Conservation (phyloP, 495 filamentous ascomycete species). For the Viridothelium virens region DNA sequence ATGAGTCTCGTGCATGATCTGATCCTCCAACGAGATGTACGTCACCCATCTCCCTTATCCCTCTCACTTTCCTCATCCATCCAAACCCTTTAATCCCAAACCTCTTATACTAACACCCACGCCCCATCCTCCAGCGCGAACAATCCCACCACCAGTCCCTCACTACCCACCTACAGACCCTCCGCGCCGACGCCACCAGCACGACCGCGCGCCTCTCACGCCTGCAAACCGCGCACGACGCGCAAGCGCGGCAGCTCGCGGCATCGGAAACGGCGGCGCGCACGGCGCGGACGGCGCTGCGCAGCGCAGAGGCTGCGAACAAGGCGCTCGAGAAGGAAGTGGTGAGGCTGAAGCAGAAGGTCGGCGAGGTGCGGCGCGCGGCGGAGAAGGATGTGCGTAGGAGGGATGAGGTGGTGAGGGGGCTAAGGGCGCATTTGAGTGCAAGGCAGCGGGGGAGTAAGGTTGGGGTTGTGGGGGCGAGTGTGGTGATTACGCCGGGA, state of each 20-base stretch:
- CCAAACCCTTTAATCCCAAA: not conserved
- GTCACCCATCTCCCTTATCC: conserved; percentile 27
- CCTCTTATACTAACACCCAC: not conserved
- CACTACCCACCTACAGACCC: conserved; percentile 65
- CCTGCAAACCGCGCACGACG: conserved; percentile 61
- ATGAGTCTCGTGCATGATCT: conserved; percentile 92
- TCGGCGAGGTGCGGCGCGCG: not conserved
- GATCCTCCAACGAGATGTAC: conserved; percentile 72
- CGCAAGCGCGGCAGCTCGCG: conserved; percentile 66
- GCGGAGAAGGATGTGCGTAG: conserved; percentile 81
- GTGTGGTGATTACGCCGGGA: conserved; percentile 47
- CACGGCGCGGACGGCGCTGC: conserved; percentile 57
- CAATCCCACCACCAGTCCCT: conserved; percentile 74
- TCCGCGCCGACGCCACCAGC: conserved; percentile 54
- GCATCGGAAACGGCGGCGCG: conserved; percentile 67
- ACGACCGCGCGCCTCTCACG: conserved; percentile 37
- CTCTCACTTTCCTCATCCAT: not conserved
- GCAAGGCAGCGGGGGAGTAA: conserved; percentile 41
- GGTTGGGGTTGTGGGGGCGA: conserved; percentile 43
- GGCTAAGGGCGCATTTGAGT: conserved; percentile 74
- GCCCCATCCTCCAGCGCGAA: conserved; percentile 59
- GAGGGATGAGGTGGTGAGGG: conserved; percentile 79
- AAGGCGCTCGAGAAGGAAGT: conserved; percentile 57
- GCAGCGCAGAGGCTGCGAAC: conserved; percentile 55
- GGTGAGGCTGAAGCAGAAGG: conserved; percentile 68